A percentile compares a stretch with the other conserved stretches of the same genome.
Evolutionary conservation across 169 alveolate species (phyloP).

Genomic region (Condylostoma magnum): DNA sequence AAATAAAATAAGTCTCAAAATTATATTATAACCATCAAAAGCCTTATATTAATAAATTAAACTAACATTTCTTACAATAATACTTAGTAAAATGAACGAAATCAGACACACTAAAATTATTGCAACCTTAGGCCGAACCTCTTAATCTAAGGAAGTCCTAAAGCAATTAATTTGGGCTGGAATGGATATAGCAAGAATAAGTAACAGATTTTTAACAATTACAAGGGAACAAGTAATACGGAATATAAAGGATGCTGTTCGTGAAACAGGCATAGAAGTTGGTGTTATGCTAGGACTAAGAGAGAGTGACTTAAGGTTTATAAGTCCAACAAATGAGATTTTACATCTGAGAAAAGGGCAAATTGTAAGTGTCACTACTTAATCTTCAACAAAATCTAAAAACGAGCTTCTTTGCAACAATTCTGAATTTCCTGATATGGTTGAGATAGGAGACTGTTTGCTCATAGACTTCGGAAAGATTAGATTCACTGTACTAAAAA

Average conservation of each 20-base stretch:
- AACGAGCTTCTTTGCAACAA: slow-evolving; percentile 23
- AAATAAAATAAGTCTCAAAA: too few relatives aligned
- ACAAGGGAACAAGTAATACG: background rate
- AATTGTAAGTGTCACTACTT: background rate
- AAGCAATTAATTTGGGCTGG: slow-evolving; percentile 94
- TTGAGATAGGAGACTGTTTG: slow-evolving; percentile 12
- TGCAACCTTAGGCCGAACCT: slow-evolving; percentile 98
- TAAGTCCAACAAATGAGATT: background rate
- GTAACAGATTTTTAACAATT: slow-evolving; percentile 36
- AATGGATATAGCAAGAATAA: slow-evolving; percentile 96
- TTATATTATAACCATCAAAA: too few relatives aligned
- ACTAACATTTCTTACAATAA: too few relatives aligned
- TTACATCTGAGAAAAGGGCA: slow-evolving; percentile 16
- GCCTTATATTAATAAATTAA: too few relatives aligned
- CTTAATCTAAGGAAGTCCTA: slow-evolving; percentile 90
- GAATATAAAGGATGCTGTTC: slow-evolving; percentile 10
- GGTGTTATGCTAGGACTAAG: slow-evolving; percentile 29
- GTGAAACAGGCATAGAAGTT: slow-evolving; percentile 11
- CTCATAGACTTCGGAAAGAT: slow-evolving; percentile 23
- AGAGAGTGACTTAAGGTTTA: slow-evolving; percentile 21
- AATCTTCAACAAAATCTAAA: too few relatives aligned
- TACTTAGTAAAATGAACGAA: too few relatives aligned
- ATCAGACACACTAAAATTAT: slow-evolving; percentile 95
- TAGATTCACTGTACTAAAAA: background rate
- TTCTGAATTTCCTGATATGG: slow-evolving; percentile 10